A percentile compares a stretch with the other conserved stretches of the same genome.
Evolutionary conservation across 2,329 filamentous ascomycete genomes (phyloP).

Genomic region (Trichoderma endophyticum): DNA sequence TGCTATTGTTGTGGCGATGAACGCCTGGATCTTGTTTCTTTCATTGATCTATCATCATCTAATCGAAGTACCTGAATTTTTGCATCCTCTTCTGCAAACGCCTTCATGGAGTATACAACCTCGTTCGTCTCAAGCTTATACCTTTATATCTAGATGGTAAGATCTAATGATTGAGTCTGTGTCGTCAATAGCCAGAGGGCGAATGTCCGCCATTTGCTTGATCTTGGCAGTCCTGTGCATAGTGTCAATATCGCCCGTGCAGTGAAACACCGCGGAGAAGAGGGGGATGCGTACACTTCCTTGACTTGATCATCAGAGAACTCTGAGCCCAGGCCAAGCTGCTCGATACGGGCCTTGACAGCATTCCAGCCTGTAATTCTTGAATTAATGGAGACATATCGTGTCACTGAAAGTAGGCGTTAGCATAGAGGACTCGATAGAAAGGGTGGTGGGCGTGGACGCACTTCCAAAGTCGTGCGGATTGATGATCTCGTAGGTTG

Average conservation of each 20-base stretch:
- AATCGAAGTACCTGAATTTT: not conserved
- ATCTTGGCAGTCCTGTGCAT: constrained; percentile 60
- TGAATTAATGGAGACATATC: constrained; percentile 59
- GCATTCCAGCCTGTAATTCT: constrained; percentile 91
- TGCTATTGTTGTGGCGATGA: not conserved
- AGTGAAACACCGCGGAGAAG: not conserved
- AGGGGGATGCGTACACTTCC: constrained; percentile 25
- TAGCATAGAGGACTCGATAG: not conserved
- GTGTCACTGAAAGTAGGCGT: not conserved
- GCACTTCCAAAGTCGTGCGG: not conserved
- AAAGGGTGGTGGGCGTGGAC: not conserved
- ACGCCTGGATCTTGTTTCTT: not conserved
- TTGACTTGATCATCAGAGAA: constrained; percentile 34
- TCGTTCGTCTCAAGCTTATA: not conserved
- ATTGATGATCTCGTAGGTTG: not conserved
- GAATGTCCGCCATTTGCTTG: constrained; percentile 83
- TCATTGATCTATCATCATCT: not conserved
- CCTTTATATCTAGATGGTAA: not conserved
- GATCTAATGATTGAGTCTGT: constrained; percentile 50
- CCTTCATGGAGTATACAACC: not conserved
- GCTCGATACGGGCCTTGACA: constrained; percentile 83
- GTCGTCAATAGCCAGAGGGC: constrained; percentile 84
- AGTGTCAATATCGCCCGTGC: not conserved
- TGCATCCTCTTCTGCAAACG: not conserved
- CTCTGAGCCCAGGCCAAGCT: constrained; percentile 56